These are phyloP conservation scores for Sporothrix sp. DNA, from an alignment of 2,329 filamentous ascomycete genomes.

Conservation along the genomic window DNA sequence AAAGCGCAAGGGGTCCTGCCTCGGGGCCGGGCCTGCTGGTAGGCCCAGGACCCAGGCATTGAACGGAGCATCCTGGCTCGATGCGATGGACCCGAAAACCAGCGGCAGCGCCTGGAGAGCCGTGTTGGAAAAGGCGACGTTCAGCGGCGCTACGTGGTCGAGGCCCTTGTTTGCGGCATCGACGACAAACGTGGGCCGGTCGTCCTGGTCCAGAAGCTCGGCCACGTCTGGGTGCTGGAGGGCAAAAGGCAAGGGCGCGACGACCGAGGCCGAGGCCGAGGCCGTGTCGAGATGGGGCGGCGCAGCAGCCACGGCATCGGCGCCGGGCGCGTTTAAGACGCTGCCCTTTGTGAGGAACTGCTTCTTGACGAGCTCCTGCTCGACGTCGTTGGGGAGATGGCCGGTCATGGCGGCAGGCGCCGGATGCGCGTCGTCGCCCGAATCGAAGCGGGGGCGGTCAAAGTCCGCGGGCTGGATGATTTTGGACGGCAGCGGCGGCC, in stretches of 20 bases:
- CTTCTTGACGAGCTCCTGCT: constrained; percentile 38
- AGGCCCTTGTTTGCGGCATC: constrained; percentile 52
- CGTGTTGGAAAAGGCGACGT: constrained; percentile 59
- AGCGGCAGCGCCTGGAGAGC: constrained; percentile 50
- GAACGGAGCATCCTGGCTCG: constrained; percentile 38
- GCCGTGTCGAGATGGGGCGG: constrained; percentile 12
- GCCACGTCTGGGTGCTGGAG: constrained; percentile 57
- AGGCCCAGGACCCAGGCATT: constrained; percentile 58
- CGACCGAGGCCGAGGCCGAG: constrained; percentile 31
- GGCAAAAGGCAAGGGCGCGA: constrained; percentile 43
- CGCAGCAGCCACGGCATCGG: not conserved
- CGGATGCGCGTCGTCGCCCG: not conserved
- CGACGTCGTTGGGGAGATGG: constrained; percentile 30
- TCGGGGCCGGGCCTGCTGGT: constrained; percentile 11
- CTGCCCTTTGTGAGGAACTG: constrained; percentile 46
- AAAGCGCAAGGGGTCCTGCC: constrained; percentile 32
- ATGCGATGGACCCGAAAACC: constrained; percentile 36
- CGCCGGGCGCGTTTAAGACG: constrained; percentile 26
- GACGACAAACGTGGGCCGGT: constrained; percentile 65
- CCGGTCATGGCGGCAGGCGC: constrained; percentile 38
- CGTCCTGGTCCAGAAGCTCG: constrained; percentile 67
- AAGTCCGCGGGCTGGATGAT: constrained; percentile 1
- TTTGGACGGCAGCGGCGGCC: not conserved
- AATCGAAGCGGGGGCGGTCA: not conserved
- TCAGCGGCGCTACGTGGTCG: constrained; percentile 42